phyloP scores from a whole-genome alignment of 2,329 filamentous ascomycete species.

The Erysiphe pulchra region DNA sequence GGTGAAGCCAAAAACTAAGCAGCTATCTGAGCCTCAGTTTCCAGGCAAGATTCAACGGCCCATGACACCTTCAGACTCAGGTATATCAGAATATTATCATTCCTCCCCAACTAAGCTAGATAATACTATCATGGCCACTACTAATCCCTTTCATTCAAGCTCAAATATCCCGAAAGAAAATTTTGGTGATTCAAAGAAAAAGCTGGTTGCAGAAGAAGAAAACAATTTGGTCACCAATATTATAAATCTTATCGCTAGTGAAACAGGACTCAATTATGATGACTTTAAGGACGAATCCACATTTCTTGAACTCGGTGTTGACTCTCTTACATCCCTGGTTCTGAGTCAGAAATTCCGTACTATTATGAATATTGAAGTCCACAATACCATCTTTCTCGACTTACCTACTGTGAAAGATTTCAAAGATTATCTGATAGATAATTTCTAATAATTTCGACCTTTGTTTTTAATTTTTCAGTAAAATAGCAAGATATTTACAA shows the following conservation, averaged over 20 bases:
- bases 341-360: slow-evolving; percentile 30
- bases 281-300: slow-evolving; percentile 29
- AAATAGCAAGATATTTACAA: too few species aligned
- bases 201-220: slow-evolving; percentile 12
- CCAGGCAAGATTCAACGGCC: background rate
- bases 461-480: too few species aligned
- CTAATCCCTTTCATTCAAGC: background rate
- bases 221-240: slow-evolving; percentile 18
- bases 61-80: background rate
- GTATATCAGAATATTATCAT: background rate
- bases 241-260: slow-evolving; percentile 27
- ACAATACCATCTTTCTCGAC: slow-evolving; percentile 16
- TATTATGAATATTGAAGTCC: slow-evolving; percentile 27
- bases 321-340: slow-evolving; percentile 34
- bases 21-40: background rate
- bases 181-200: slow-evolving; percentile 24
- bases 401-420: slow-evolving; percentile 1
- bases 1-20: background rate
- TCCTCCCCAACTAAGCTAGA: background rate
- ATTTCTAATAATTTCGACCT: background rate
- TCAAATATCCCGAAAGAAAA: slow-evolving; percentile 11
- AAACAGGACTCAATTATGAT: slow-evolving; percentile 26
- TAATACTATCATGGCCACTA: background rate
- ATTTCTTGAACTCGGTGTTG: slow-evolving; percentile 31
- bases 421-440: background rate